Conservation (phyloP, 306 rosid species). For the Erythrophleum fordii region DNA sequence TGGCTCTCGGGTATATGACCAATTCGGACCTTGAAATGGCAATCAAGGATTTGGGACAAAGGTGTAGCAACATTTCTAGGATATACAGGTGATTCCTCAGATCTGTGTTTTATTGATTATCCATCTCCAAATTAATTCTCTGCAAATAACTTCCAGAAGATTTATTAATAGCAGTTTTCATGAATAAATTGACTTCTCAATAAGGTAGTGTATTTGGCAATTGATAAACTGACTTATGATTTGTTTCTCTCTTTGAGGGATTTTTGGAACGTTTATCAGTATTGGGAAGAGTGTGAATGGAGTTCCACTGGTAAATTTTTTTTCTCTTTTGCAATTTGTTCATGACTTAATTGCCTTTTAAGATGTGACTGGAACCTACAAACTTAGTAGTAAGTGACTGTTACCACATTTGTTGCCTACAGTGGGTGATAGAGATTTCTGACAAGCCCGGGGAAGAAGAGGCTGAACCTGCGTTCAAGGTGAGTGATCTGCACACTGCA, state of each 20-base stretch:
- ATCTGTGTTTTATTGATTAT: constrained; percentile 32
- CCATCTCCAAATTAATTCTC: constrained; percentile 30
- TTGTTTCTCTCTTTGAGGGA: constrained; percentile 77
- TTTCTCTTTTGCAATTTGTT: constrained; percentile 22
- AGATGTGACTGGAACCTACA: not conserved
- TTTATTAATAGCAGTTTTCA: not conserved
- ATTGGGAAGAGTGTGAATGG: constrained; percentile 93
- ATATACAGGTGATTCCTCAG: constrained; percentile 84
- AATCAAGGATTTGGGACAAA: constrained; percentile 61
- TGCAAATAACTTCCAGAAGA: not conserved
- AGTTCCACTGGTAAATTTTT: constrained; percentile 78
- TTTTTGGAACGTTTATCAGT: constrained; percentile 69
- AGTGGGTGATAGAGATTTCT: constrained; percentile 99
- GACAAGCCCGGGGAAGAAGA: constrained; percentile 94
- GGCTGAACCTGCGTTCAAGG: constrained; percentile 96
- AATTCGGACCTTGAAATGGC: constrained; percentile 79
- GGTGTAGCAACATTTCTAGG: constrained; percentile 84
- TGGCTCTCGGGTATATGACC: constrained; percentile 75
- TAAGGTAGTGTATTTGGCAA: constrained; percentile 24
- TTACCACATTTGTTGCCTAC: constrained; percentile 32
- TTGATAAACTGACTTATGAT: constrained; percentile 54
- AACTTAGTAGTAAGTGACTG: constrained; percentile 30
- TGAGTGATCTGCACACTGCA: constrained; percentile 41
- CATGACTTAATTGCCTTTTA: constrained; percentile 5
- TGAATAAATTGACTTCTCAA: constrained; percentile 19